phyloP scores from a whole-genome alignment of 106 monocot species.

The Platanthera zijinensis region DNA sequence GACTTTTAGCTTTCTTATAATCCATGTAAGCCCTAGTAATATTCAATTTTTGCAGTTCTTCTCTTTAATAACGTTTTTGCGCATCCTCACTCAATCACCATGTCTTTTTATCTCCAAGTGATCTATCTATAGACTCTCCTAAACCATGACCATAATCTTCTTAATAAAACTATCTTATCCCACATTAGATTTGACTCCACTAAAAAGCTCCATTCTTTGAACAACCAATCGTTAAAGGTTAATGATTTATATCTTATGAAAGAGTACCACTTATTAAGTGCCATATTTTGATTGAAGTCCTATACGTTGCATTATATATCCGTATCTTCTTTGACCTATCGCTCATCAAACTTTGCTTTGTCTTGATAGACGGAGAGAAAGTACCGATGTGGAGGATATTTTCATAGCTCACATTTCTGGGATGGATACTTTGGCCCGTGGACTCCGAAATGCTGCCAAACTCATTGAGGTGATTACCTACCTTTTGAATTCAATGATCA shows the following conservation, averaged over 20 bases:
- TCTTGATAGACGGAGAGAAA: constrained; percentile 70
- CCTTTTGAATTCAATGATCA: background rate
- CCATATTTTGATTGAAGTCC: background rate
- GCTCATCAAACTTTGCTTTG: background rate
- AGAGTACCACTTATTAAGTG: background rate
- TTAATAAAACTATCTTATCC: too few species aligned
- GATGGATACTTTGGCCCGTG: constrained; percentile 97
- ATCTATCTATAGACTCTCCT: too few species aligned
- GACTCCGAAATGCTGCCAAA: constrained; percentile 90
- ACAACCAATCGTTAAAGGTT: too few species aligned
- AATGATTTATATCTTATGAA: background rate
- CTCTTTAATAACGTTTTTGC: too few species aligned
- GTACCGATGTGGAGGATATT: constrained; percentile 90
- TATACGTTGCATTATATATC: background rate
- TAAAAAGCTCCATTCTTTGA: too few species aligned
- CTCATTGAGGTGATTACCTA: constrained; percentile 53
- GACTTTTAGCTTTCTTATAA: too few species aligned
- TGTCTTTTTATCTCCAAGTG: too few species aligned
- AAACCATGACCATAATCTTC: too few species aligned
- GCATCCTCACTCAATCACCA: too few species aligned
- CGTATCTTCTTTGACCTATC: background rate
- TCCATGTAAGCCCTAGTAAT: too few species aligned
- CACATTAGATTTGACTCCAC: too few species aligned
- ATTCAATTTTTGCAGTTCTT: too few species aligned
- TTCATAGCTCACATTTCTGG: constrained; percentile 94